Evolutionary conservation across 805 yeast species (phyloP), one percentile per base, ranked within the genome.

Genomic region (Debaryomyces hansenii): DNA sequence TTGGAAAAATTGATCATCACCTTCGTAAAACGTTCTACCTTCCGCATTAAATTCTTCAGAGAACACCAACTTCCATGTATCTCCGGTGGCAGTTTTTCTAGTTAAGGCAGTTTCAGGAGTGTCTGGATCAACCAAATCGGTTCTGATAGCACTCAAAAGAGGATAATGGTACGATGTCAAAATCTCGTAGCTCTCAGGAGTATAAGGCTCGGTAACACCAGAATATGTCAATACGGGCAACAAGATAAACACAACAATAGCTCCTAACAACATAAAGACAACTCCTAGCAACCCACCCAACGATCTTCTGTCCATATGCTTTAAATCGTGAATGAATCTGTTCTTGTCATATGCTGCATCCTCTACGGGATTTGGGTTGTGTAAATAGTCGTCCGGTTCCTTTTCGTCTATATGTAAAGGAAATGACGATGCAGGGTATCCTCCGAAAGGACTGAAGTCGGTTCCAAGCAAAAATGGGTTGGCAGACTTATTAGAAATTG

Each of bases 391-490:
- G 69, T 92, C 99, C 8, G 87, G 85, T 67, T 92, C 99, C 67
- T 89, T 89, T 56, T 92, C 98, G 49, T 92, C 97, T 52, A 94
- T 83, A 56, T 80, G 85, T 47, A 92, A 72, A 1, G 99, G 98
- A 70, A 92, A 92, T 3, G 89, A 83, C 14, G 90, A 77, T 7
- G 96, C 95, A 0, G 98, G 98, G 65, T 88, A 92, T 10, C 98
- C 98, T 88, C 98, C 99, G 69, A 92, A 92, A 2, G 98, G 99
- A 40, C 87, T 82, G 54, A 84, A 83, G 58, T 86, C 94, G 20
- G 67, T 57, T 18, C 83, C 78, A 57, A 77, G 83, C 16, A 61
- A 54, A 40, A 69, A 65, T 6, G 72, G 72, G 47, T 60, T 63
- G 6, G 59, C 42, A 12, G 56, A 54, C 18, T 51, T 56, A 37